Evolutionary conservation across 805 yeast genomes (phyloP).

Genomic region (Candida caryicola): DNA sequence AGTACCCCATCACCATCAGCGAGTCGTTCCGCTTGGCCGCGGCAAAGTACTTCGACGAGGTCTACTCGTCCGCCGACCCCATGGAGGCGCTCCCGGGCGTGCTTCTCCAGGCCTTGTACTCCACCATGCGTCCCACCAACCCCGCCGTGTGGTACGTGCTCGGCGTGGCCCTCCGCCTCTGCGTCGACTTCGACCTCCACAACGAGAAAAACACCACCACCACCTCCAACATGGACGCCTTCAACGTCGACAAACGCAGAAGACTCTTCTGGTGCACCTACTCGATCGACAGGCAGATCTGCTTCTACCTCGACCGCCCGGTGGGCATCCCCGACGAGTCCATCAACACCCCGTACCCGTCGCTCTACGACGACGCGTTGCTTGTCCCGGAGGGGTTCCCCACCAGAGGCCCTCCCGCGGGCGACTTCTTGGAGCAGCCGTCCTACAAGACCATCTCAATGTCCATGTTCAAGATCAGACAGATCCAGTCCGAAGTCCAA

Average conservation of each 20-base stretch:
- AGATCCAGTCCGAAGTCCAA: slow-evolving; percentile 75
- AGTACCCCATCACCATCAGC: slow-evolving; percentile 61
- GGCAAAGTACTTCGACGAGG: slow-evolving; percentile 51
- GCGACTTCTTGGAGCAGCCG: slow-evolving; percentile 28
- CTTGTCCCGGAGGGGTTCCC: slow-evolving; percentile 37
- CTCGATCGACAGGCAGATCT: slow-evolving; percentile 79
- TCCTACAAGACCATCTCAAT: slow-evolving; percentile 68
- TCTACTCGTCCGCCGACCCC: slow-evolving; percentile 56
- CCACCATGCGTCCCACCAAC: slow-evolving; percentile 82
- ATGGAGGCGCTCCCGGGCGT: slow-evolving; percentile 74
- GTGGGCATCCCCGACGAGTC: slow-evolving; percentile 84
- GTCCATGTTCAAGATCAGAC: slow-evolving; percentile 66
- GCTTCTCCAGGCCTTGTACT: slow-evolving; percentile 63
- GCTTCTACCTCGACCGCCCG: slow-evolving; percentile 84
- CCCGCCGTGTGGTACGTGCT: slow-evolving; percentile 93
- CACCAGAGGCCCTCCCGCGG: slow-evolving; percentile 5
- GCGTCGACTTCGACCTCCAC: slow-evolving; percentile 84
- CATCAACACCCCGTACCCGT: slow-evolving; percentile 69
- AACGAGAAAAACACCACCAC: slow-evolving; percentile 44
- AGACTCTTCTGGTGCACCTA: slow-evolving; percentile 84
- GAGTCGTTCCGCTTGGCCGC: slow-evolving; percentile 73
- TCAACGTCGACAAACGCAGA: slow-evolving; percentile 58
- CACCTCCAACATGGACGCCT: slow-evolving; percentile 45
- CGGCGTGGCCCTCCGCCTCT: slow-evolving; percentile 74
- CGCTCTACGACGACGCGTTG: slow-evolving; percentile 68